Base-by-base conservation (phyloP, 2,329 filamentous ascomycete species). In the Cladophialophora chaetospira region DNA sequence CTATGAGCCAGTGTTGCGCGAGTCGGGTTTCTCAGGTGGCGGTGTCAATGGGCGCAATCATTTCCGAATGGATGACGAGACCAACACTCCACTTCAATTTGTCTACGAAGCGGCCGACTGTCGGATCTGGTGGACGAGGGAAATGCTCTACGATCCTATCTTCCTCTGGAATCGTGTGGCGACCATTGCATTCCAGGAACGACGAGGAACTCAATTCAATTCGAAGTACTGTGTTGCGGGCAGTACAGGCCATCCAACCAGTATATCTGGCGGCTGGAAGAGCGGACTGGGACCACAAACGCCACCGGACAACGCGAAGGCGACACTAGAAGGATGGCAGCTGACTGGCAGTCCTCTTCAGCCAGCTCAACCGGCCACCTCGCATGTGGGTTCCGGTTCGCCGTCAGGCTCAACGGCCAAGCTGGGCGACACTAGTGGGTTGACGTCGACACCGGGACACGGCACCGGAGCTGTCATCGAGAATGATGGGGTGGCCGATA, bases 41-140 rank as follows among this genome's bases (percentile, higher is more conserved):
- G 72, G 71, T 6, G 63, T 79, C 57, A 80, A 80, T 61, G 66
- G 75, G 15, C 68, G 73, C 38, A 77, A 80, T 57, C 68, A 75
- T 38, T 75, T 78, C 54, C 72, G 74, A 47, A 70, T 75, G 4
- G 73, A 72, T 25, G 76, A 78, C 47, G 65, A 76, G 17, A 53
- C 71, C 42, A 67, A 71, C 38, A 68, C 75, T 0, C 79, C 84
- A 11, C 69, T 80, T 13, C 85, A 88, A 63, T 88, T 87, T 65
- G 70, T 81, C 1, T 82, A 83, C 54, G 80, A 86, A 61, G 77
- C 82, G 1, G 81, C 85, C 0, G 80, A 84, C 62, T 88, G 84
- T 62, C 75, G 83, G 19, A 29, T 87, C 10, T 88, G 79, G 66
- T 86, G 81, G 58, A 84, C 84, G 2, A 67, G 75, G 13, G 69